These are phyloP conservation scores for Emergomyces pasteurianus DNA, from an alignment of 2,329 filamentous ascomycete species.

Conservation along the genomic window DNA sequence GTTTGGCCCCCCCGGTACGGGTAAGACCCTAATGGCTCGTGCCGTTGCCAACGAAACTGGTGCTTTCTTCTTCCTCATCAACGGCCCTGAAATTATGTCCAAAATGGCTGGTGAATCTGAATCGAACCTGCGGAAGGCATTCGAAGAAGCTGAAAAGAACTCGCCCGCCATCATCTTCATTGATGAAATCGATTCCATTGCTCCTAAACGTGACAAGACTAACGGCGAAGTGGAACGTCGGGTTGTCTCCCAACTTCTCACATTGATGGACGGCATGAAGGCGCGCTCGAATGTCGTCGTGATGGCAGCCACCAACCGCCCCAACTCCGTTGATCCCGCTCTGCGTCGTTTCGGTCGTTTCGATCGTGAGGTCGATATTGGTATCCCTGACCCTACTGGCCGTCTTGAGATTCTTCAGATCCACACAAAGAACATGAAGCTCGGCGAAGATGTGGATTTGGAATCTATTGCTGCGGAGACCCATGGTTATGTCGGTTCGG, in stretches of 20 bases:
- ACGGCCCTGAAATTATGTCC: constrained; percentile 98
- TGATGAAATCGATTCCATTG: constrained; percentile 98
- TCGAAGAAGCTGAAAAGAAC: constrained; percentile 99
- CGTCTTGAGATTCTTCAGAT: constrained; percentile 98
- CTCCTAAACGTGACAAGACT: constrained; percentile 98
- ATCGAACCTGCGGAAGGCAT: constrained; percentile 96
- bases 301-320: constrained; percentile 97
- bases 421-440: constrained; percentile 99
- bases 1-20: constrained; percentile 92
- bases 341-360: constrained; percentile 97
- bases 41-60: constrained; percentile 98
- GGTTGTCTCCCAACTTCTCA: constrained; percentile 92
- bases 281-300: constrained; percentile 96
- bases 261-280: constrained; percentile 99
- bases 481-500: constrained; percentile 96
- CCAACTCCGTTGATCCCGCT: constrained; percentile 96
- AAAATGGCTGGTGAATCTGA: constrained; percentile 99
- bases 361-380: constrained; percentile 97
- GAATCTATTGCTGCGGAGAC: constrained; percentile 96
- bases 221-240: constrained; percentile 98
- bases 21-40: constrained; percentile 98
- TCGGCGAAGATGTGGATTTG: constrained; percentile 89
- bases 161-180: constrained; percentile 99
- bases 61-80: constrained; percentile 99
- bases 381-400: constrained; percentile 92